phyloP scores from a whole-genome alignment of 345 rosid genomes.

The Trapa bicornis region DNA sequence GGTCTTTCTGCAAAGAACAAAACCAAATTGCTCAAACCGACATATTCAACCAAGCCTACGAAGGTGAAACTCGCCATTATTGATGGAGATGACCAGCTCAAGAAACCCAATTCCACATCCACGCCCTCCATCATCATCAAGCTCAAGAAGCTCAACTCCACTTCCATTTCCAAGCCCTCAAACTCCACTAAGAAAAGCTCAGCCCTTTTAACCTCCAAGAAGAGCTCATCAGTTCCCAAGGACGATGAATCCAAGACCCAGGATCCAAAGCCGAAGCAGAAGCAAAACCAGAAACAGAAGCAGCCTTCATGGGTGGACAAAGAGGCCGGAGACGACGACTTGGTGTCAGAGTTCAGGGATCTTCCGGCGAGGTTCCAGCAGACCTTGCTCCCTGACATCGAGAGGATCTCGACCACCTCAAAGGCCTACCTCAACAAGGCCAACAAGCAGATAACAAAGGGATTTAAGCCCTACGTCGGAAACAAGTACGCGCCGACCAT shows the following conservation, averaged over 20 bases:
- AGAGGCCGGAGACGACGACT: constrained; percentile 41
- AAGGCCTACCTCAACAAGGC: constrained; percentile 61
- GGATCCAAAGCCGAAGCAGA: constrained; percentile 10
- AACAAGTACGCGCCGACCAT: constrained; percentile 58
- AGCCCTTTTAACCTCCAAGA: constrained; percentile 21
- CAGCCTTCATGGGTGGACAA: constrained; percentile 48
- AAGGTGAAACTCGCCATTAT: constrained; percentile 4
- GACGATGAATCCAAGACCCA: constrained; percentile 7
- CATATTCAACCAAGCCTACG: constrained; percentile 18
- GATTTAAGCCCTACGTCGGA: constrained; percentile 76
- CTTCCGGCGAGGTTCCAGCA: constrained; percentile 66
- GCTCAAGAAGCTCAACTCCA: constrained; percentile 35
- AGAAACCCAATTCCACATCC: constrained; percentile 22
- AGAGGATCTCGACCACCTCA: constrained; percentile 61
- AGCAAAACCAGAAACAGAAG: constrained; percentile 11
- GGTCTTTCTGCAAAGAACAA: constrained; percentile 33
- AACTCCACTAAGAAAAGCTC: constrained; percentile 21
- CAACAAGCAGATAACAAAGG: constrained; percentile 70
- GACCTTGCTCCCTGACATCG: constrained; percentile 67
- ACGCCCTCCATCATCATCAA: constrained; percentile 5
- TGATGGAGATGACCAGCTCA: constrained; percentile 22
- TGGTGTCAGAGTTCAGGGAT: constrained; percentile 60
- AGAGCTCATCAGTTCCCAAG: constrained; percentile 9
- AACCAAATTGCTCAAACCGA: constrained; percentile 37
- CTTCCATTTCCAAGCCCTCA: constrained; percentile 25